These are phyloP conservation scores for Inga laurina DNA, from an alignment of 306 rosid genomes.

Conservation along the genomic window DNA sequence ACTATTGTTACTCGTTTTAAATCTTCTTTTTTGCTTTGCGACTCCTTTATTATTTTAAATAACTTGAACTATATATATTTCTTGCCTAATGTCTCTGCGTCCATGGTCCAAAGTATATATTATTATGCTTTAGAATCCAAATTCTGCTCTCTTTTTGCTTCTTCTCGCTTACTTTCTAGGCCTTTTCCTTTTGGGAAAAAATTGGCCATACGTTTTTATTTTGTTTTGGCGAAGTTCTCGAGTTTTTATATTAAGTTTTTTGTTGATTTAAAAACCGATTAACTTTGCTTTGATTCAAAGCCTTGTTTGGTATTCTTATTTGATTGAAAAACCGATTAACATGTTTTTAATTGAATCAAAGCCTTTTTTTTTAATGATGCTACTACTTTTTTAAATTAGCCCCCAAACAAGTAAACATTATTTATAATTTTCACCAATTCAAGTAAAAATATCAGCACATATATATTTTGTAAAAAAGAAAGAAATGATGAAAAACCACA, in stretches of 20 bases:
- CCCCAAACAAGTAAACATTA: no score
- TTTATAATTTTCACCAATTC: no score
- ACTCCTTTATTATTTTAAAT: slow-evolving; percentile 18
- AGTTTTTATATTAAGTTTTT: not conserved
- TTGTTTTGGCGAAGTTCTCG: not conserved
- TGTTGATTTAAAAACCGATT: no score
- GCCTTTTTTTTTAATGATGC: no score
- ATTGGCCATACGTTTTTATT: not conserved
- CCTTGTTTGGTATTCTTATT: no score
- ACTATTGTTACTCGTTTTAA: slow-evolving; percentile 18
- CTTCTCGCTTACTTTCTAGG: not conserved
- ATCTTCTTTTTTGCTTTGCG: slow-evolving; percentile 4
- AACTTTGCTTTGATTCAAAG: no score
- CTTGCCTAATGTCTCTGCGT: not conserved
- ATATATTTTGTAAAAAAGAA: no score
- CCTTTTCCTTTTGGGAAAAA: not conserved
- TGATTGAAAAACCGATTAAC: no score
- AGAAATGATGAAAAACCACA: no score
- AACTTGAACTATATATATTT: slow-evolving; percentile 6
- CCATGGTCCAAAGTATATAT: not conserved
- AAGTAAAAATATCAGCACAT: no score
- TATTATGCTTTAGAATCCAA: not conserved
- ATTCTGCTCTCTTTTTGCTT: not conserved
- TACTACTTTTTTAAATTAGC: no score
- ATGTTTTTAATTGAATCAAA: no score